Conservation (phyloP, 768 basidiomycete species). For the Neoboletus magnificus region DNA sequence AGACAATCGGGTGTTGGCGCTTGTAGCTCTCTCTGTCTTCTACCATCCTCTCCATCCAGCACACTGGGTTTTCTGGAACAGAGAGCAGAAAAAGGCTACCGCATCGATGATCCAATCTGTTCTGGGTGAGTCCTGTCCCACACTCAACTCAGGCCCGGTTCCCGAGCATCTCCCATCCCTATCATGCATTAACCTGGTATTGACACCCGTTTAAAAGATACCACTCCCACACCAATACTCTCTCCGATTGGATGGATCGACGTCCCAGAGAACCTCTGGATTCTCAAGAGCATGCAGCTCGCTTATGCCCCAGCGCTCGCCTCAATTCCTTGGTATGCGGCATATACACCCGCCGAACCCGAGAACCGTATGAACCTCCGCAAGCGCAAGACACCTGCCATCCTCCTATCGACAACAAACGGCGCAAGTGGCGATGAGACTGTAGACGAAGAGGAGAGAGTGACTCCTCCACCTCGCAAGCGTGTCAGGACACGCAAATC, state of each 20-base stretch:
- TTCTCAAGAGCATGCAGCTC: conserved; percentile 30
- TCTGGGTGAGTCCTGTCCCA: conserved; percentile 41
- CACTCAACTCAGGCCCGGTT: not conserved
- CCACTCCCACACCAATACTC: conserved; percentile 31
- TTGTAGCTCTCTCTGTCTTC: conserved; percentile 60
- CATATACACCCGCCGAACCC: conserved; percentile 30
- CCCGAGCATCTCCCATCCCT: not conserved
- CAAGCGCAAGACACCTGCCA: conserved; percentile 29
- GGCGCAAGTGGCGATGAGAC: conserved; percentile 37
- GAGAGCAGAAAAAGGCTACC: conserved; percentile 44
- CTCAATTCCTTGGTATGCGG: conserved; percentile 27
- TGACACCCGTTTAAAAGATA: conserved; percentile 20
- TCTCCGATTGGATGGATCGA: conserved; percentile 37
- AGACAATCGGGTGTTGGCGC: conserved; percentile 45
- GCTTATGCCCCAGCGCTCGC: conserved; percentile 28
- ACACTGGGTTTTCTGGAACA: conserved; percentile 66
- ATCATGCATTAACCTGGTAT: not conserved
- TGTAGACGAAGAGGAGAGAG: conserved; percentile 29
- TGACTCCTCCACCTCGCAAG: conserved; percentile 30
- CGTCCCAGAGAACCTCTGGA: conserved; percentile 33
- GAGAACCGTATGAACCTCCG: conserved; percentile 34
- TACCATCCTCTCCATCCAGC: conserved; percentile 51
- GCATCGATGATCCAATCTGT: conserved; percentile 53
- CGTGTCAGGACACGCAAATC: conserved; percentile 29
- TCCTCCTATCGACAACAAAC: conserved; percentile 15